A percentile compares a stretch with the other conserved stretches of the same genome.
Evolutionary conservation across 495 filamentous ascomycete species (phyloP).

Genomic region (Aspergillus mulundensis): DNA sequence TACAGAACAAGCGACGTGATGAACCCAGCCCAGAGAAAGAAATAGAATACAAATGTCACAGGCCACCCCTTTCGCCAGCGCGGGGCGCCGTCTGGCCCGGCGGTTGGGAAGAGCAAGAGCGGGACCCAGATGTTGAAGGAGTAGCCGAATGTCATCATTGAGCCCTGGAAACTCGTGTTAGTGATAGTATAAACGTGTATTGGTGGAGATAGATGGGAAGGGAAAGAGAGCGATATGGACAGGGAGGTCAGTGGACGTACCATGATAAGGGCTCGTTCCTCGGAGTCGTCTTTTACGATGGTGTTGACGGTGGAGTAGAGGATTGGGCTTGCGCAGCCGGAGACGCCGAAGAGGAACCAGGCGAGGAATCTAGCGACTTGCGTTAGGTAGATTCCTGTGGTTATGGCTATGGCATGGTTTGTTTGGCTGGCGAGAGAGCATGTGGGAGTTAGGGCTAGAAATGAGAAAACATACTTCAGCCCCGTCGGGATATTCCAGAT

Average conservation of each 20-base stretch:
- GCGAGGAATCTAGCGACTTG: slow-evolving; percentile 47
- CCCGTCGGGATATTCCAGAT: slow-evolving; percentile 41
- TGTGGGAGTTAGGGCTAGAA: slow-evolving; percentile 17
- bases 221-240: too few species aligned
- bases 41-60: slow-evolving; percentile 35
- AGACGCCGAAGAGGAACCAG: slow-evolving; percentile 41
- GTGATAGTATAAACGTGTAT: neutral
- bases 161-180: slow-evolving; percentile 35
- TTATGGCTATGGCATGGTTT: too few species aligned
- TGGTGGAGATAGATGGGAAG: too few species aligned
- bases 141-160: slow-evolving; percentile 50
- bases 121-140: slow-evolving; percentile 48
- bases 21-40: slow-evolving; percentile 42
- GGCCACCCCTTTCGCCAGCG: slow-evolving; percentile 46
- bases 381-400: too few species aligned
- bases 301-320: slow-evolving; percentile 46
- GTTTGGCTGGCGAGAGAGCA: too few species aligned
- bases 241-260: slow-evolving; percentile 27
- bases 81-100: slow-evolving; percentile 40
- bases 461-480: slow-evolving; percentile 32
- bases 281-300: slow-evolving; percentile 42
- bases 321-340: slow-evolving; percentile 41
- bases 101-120: slow-evolving; percentile 40
- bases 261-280: slow-evolving; percentile 45
- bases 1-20: slow-evolving; percentile 32